Base-by-base conservation (phyloP, 176 grass and related monocot genomes). In the Raddia distichophylla region DNA sequence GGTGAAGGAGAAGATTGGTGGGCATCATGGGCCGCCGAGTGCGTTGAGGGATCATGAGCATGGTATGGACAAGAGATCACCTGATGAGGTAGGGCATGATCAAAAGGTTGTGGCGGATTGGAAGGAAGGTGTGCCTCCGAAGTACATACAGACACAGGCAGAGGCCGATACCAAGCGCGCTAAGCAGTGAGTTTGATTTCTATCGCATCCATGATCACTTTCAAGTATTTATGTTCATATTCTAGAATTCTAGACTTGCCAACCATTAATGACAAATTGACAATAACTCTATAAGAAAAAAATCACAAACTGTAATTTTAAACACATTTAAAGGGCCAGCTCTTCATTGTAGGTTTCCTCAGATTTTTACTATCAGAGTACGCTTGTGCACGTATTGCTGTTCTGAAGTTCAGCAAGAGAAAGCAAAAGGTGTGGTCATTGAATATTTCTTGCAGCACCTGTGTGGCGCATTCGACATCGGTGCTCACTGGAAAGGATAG, bases 161-260 rank as follows among this genome's bases (percentile, higher is more conserved):
- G 95, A 94, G 57, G 84, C 82, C 0, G 92, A 98, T 68, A 86
- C 86, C 20, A 98, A 92, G 67, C 90, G 92, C 0, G 92, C 88
- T 55, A 98, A 98, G 88, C 92, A 98, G 95, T 98, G 90, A 89
- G 90, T 83, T 83, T 52, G 53, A 54, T 67, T 86, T 10, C 73
- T 86, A n/a, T 61, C 68, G 11, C 61, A 75, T 59, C 66, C 40
- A 17, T 27, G 10, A 87, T 52, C 9, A 51, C 33, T 18, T 33
- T 40, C 9, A 67, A 52, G 17, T 40, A 60, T 3, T 46, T 12
- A 16, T 73, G 18, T 64, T 45, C 19, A 0, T 58, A 46, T 60
- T 81, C 7, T 42, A 17, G 45, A 32, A 53, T 82, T 66, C 78
- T 18, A 55, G 10, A 61, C 2, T 33, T 67, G 60, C 22, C 2